Evolutionary conservation across 1,284 basidiomycete species (phyloP), one percentile per base, ranked within the genome.

Genomic region (Sporisorium iseilematis-ciliati): DNA sequence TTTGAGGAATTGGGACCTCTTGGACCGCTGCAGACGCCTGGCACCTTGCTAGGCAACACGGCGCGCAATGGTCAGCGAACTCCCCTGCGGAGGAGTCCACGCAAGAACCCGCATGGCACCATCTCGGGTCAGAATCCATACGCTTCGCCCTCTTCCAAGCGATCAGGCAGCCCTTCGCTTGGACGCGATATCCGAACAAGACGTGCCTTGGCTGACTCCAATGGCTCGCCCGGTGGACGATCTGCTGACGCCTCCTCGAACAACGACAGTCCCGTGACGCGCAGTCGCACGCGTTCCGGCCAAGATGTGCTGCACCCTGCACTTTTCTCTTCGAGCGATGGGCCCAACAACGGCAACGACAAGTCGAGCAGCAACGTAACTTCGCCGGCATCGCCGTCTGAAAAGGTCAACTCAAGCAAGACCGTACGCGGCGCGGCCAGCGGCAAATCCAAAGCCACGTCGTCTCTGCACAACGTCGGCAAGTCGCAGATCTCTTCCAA

Each of bases 51-150:
- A 10, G 60, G 64, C 43, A 63, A 69, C 50, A 49, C 63, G 45
- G 26, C 55, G 6, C 33, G 52, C 46, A 48, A 50, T 23, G 58
- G 60, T 18, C 49, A 68, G 33, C 33, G 40, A 8, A 64, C 68
- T 11, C 67, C 75, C 1, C 56, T 78, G 43, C 69, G 83, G 11
- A 64, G 83, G 45, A 82, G 81, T 57, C 83, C 83, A 35, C 68
- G 83, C 21, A 84, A 84, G 70, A 77, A 76, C n/a, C 82, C 82
- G 40, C 66, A 60, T 26, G 82, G 82, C 10, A 82, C 80, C 31
- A 57, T 67, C 45, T 73, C 65, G 18, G 65, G 59, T 25, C 57
- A 73, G 35, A 84, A 84, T 57, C 83, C 83, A 4, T 84, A 81
- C 57, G 83, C 83, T 7, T 65, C 70, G 51, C 71, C 64, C 20